phyloP scores from a whole-genome alignment of 768 basidiomycete species.

The Phaeolepiota aurea region DNA sequence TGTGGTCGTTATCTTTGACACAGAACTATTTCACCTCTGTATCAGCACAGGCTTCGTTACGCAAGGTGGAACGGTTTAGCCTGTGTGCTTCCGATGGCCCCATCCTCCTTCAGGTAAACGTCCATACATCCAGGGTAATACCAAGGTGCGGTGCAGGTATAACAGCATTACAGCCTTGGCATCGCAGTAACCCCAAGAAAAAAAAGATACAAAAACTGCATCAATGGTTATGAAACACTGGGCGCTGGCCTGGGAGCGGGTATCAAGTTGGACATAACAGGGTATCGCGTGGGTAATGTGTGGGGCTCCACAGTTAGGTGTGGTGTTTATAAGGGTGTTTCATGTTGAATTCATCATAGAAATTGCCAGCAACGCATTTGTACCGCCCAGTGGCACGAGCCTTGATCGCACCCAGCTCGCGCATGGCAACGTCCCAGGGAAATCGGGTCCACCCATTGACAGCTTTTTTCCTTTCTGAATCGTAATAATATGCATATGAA shows the following conservation, averaged over 20 bases:
- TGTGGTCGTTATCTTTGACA: too few relatives aligned
- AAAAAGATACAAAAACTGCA: not conserved
- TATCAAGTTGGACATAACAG: not conserved
- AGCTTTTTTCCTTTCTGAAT: constrained; percentile 12
- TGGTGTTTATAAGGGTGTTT: constrained; percentile 16
- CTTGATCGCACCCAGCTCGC: constrained; percentile 47
- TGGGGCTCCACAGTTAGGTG: not conserved
- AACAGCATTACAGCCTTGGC: not conserved
- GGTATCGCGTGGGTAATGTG: not conserved
- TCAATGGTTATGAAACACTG: constrained; percentile 1
- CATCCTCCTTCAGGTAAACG: too few relatives aligned
- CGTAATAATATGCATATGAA: constrained; percentile 46
- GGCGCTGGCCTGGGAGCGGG: constrained; percentile 1
- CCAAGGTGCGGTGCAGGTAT: too few relatives aligned
- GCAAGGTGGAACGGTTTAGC: too few relatives aligned
- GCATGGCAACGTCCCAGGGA: constrained; percentile 43
- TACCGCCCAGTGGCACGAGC: constrained; percentile 21
- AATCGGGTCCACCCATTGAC: constrained; percentile 21
- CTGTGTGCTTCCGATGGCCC: too few relatives aligned
- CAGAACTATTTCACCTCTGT: too few relatives aligned
- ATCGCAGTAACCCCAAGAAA: not conserved
- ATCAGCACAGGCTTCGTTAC: too few relatives aligned
- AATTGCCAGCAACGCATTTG: constrained; percentile 33
- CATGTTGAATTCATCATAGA: constrained; percentile 35
- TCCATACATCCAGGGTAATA: too few relatives aligned